phyloP scores from a whole-genome alignment of 805 yeast species.

The Saturnispora diversa region DNA sequence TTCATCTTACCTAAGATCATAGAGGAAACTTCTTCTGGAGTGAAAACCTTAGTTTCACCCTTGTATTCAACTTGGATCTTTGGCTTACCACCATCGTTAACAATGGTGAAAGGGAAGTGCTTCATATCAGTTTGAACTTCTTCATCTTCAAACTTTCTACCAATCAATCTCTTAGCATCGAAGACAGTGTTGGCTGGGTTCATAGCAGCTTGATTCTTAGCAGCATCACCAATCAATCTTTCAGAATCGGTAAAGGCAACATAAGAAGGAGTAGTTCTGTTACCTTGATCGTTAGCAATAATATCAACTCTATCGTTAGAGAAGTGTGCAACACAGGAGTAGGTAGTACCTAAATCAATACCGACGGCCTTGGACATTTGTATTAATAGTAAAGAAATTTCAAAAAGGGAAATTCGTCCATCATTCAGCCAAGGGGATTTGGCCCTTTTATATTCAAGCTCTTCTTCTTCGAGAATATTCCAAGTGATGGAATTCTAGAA shows the following conservation, averaged over 20 bases:
- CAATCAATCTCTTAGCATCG: slow-evolving; percentile 89
- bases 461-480: slow-evolving; percentile 5
- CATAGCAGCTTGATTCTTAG: slow-evolving; percentile 94
- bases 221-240: slow-evolving; percentile 93
- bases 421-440: no score
- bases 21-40: slow-evolving; percentile 92
- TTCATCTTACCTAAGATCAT: slow-evolving; percentile 71
- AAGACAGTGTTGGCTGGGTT: slow-evolving; percentile 88
- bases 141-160: slow-evolving; percentile 80
- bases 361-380: slow-evolving; percentile 52
- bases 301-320: slow-evolving; percentile 88
- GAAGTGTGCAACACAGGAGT: slow-evolving; percentile 95
- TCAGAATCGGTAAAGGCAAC: slow-evolving; percentile 92
- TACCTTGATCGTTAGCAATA: slow-evolving; percentile 97
- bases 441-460: slow-evolving; percentile 1
- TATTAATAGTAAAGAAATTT: not conserved
- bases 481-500: slow-evolving; percentile 3
- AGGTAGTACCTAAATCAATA: slow-evolving; percentile 81
- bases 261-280: slow-evolving; percentile 94
- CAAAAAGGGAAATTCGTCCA: not conserved
- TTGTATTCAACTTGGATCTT: slow-evolving; percentile 84
- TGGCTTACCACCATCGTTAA: slow-evolving; percentile 81
- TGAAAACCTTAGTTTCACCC: slow-evolving; percentile 84
- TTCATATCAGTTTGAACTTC: slow-evolving; percentile 74
- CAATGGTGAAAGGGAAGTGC: slow-evolving; percentile 88